Evolutionary conservation across 192 early-diverging fungal genomes (phyloP), one percentile per base, ranked within the genome.

Genomic region (Entrophospora sp.): DNA sequence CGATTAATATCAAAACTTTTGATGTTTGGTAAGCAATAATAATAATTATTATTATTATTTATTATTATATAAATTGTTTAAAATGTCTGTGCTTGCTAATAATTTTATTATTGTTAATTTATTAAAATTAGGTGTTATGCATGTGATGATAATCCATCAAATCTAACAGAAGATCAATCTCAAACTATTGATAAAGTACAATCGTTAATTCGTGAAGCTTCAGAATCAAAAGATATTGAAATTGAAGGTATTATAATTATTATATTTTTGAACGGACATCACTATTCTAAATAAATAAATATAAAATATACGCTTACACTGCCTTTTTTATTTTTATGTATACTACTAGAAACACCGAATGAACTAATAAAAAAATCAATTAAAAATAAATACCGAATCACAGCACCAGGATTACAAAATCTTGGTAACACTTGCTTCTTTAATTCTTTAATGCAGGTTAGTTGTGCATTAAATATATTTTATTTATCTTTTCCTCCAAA

Each of bases 341-440:
- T n/a, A n/a, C 10, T 27, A n/a, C 16, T 58, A 25, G 58, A 18
- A 35, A 36, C n/a, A 8, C n/a, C 25, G 0, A 20, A 25, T 14
- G 22, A 20, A 48, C n/a, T 2, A 34, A 8, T 31, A 28, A 69
- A 51, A 56, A 56, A 35, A 34, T 18, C 1, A 2, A 4, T 14
- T 13, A 30, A 56, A 24, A 45, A 0, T 45, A 13, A 18, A 18
- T 35, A 64, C 18, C 57, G 64, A 46, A 34, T 61, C 3, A 43
- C 49, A 5, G 70, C 74, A 1, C 73, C 85, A 3, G 89, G 89
- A 0, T 68, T 91, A 12, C 61, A 46, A 13, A 91, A 91, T 58
- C 75, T 91, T 46, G 88, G 89, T 16, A 90, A 91, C 52, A 90
- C 89, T 1, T 90, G 89, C 64, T 90, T 91, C 55, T 91, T 91